phyloP scores from a whole-genome alignment of 805 yeast species.

The Wickerhamomyces chaumierensis region DNA sequence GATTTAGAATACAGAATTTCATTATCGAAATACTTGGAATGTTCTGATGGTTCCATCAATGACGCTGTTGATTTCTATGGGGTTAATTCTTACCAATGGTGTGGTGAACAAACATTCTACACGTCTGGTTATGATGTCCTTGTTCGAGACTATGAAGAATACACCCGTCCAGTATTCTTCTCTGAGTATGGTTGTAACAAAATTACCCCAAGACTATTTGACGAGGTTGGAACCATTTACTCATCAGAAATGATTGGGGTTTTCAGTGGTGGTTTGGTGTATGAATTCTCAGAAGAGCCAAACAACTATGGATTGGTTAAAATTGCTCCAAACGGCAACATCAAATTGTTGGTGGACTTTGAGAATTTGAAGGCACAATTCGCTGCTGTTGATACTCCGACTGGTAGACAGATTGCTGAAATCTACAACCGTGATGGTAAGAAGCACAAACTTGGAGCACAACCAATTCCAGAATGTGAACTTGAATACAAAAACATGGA shows the following conservation, averaged over 20 bases:
- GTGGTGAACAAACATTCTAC: conserved; percentile 79
- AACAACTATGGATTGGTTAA: conserved; percentile 77
- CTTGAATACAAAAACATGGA: conserved; percentile 31
- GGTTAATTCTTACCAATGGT: conserved; percentile 92
- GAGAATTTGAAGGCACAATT: conserved; percentile 37
- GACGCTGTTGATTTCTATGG: conserved; percentile 83
- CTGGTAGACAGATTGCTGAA: conserved; percentile 17
- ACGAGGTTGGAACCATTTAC: conserved; percentile 61
- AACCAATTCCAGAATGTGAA: conserved; percentile 25
- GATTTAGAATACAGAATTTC: conserved; percentile 70
- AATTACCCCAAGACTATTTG: conserved; percentile 67
- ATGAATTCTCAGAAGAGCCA: conserved; percentile 76
- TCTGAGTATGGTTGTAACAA: conserved; percentile 91
- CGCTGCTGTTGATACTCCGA: conserved; percentile 22
- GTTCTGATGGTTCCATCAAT: conserved; percentile 34
- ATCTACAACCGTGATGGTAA: conserved; percentile 14
- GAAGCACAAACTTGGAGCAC: conserved; percentile 14
- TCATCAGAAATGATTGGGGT: conserved; percentile 63
- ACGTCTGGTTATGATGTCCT: conserved; percentile 69
- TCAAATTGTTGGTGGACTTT: conserved; percentile 48
- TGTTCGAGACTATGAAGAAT: conserved; percentile 58
- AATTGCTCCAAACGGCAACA: conserved; percentile 33
- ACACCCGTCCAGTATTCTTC: conserved; percentile 68
- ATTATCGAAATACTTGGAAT: conserved; percentile 70
- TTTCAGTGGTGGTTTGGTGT: conserved; percentile 86